A percentile compares a stretch with the other conserved stretches of the same genome.
Evolutionary conservation across 371 early-diverging fungal species (phyloP).

Genomic region (Mucor velutinosus): DNA sequence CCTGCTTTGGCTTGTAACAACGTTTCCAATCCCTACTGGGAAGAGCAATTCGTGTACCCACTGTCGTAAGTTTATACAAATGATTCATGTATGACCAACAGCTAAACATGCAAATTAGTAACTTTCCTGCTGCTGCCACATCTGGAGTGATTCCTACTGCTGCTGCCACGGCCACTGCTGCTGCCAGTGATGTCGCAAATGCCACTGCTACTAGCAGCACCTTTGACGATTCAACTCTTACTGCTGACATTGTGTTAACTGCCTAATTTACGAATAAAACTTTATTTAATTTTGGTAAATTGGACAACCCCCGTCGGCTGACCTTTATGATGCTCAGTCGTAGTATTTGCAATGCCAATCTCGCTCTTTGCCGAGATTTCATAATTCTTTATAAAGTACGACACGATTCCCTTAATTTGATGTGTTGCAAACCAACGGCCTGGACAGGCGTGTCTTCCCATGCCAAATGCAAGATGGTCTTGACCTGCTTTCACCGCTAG

Average conservation of each 20-base stretch:
- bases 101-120: slow-evolving; percentile 26
- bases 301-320: neutral
- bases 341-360: neutral
- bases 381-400: slow-evolving; percentile 20
- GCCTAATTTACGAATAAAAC: neutral
- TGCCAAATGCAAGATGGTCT: slow-evolving; percentile 52
- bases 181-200: neutral
- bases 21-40: slow-evolving; percentile 52
- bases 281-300: slow-evolving; percentile 6
- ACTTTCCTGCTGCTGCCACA: neutral
- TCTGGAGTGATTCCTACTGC: neutral
- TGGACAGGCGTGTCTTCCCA: slow-evolving; percentile 57
- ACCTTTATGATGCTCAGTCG: neutral
- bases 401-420: slow-evolving; percentile 23
- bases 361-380: slow-evolving; percentile 14
- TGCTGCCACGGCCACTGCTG: neutral
- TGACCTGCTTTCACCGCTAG: slow-evolving; percentile 36
- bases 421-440: slow-evolving; percentile 37
- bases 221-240: neutral
- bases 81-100: neutral
- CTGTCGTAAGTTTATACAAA: slow-evolving; percentile 1
- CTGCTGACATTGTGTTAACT: neutral
- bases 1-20: slow-evolving; percentile 56
- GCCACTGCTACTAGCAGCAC: neutral
- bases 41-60: slow-evolving; percentile 43